Base-by-base conservation (phyloP, 371 early-diverging fungal genomes). In the Mortierella sp. region DNA sequence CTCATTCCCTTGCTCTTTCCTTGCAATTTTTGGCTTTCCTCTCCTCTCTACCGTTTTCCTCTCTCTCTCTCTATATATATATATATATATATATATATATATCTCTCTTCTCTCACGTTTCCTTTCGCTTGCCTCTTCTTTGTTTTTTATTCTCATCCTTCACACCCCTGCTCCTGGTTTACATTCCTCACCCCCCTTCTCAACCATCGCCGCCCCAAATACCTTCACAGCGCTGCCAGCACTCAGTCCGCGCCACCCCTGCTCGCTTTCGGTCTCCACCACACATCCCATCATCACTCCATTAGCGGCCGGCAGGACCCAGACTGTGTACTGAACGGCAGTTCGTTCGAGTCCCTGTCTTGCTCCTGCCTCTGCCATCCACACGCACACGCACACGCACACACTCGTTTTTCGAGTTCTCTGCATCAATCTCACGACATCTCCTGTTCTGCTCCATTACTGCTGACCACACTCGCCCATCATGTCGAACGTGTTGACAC, bases 401-500 rank as follows among this genome's bases (percentile, higher is more conserved):
- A 2, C 52, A 37, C 18, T 21, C 21, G 18, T 47, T 52, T 25
- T 56, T 30, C 50, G 21, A 43, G n/a, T 25, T 46, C 18, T 19
- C 21, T 51, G 18, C 21, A 28, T 4, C 3, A n/a, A 45, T 26
- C 53, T 9, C 53, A 2, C 21, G 9, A 37, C 37, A 3, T 19
- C 5, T 16, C 51, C 21, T n/a, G 18, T 23, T 23, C 51, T 51
- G 6, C 4, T 51, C 51, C n/a, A n/a, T n/a, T 37, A 5, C 37
- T 5, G 37, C 9, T 9, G 37, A 37, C 37, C 37, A 37, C 1
- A n/a, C 29, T 48, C 0, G 28, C 47, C 46, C 48, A 19, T 28
- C 45, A 76, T 76, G 76, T 66, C 76, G 47, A 76, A 76, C 62
- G 26, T 76, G 21, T 64, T 76, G 6, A 50, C 62, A 1, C 76